Evolutionary conservation across 1,139 yeast species (phyloP).

Genomic region (Groenewaldozyma sp.): DNA sequence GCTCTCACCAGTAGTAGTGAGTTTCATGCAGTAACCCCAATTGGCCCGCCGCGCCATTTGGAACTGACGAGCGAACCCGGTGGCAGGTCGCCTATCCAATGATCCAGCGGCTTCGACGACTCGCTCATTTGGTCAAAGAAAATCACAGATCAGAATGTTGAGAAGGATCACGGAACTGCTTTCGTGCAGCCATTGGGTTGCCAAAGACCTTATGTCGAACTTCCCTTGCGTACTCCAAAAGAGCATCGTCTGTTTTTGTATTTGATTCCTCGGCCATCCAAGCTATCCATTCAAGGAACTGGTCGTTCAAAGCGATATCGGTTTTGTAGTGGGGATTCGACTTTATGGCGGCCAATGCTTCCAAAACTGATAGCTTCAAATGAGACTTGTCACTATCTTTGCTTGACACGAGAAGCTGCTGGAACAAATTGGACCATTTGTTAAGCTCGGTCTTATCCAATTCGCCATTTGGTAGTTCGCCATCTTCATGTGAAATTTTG

Average conservation of each 20-base stretch:
- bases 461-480: not conserved
- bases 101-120: too few species aligned
- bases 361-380: slow-evolving; percentile 15
- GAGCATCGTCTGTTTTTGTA: slow-evolving; percentile 23
- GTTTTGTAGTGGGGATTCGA: slow-evolving; percentile 8
- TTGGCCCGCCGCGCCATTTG: not conserved
- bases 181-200: slow-evolving; percentile 61
- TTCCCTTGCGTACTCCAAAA: slow-evolving; percentile 32
- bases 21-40: not conserved
- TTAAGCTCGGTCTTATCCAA: slow-evolving; percentile 14
- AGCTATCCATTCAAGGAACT: slow-evolving; percentile 55
- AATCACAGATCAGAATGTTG: not conserved
- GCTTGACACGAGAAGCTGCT: slow-evolving; percentile 9
- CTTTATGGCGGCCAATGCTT: slow-evolving; percentile 22
- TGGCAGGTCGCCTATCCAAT: too few species aligned
- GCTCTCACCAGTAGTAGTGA: too few species aligned
- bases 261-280: slow-evolving; percentile 30
- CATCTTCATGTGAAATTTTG: slow-evolving; percentile 4
- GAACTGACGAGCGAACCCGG: not conserved
- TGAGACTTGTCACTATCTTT: slow-evolving; percentile 5
- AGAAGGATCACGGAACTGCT: slow-evolving; percentile 38
- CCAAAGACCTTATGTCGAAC: slow-evolving; percentile 72
- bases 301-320: slow-evolving; percentile 17
- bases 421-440: slow-evolving; percentile 16
- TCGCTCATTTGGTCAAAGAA: slow-evolving; percentile 7